Conservation (phyloP, 2,329 filamentous ascomycete genomes). For the Xylariaceae sp. region DNA sequence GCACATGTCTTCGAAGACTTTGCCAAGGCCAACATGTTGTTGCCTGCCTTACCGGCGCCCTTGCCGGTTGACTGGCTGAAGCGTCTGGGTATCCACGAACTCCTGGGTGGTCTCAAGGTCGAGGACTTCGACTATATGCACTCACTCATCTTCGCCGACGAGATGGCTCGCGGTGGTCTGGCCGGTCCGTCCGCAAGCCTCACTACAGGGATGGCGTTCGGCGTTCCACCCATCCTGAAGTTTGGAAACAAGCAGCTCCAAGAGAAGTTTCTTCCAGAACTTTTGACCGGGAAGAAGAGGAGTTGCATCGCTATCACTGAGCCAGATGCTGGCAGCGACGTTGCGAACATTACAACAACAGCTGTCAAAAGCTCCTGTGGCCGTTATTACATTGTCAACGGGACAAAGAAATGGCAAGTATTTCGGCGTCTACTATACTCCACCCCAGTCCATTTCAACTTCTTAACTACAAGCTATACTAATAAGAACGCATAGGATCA, state of each 20-base stretch:
- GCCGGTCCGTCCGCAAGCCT: conserved; percentile 69
- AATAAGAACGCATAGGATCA: conserved; percentile 56
- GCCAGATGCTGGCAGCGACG: conserved; percentile 75
- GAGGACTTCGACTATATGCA: conserved; percentile 79
- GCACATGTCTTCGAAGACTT: conserved; percentile 70
- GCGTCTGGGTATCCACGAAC: conserved; percentile 68
- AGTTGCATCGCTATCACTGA: conserved; percentile 82
- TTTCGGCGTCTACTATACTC: background rate
- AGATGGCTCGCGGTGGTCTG: conserved; percentile 72
- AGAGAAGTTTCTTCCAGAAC: conserved; percentile 70
- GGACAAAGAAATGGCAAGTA: conserved; percentile 74
- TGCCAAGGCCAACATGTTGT: conserved; percentile 69
- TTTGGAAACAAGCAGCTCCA: conserved; percentile 69
- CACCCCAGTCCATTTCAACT: background rate
- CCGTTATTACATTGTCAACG: conserved; percentile 73
- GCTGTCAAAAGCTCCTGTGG: conserved; percentile 68
- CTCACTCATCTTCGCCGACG: conserved; percentile 72
- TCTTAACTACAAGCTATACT: background rate
- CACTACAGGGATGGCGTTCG: conserved; percentile 75
- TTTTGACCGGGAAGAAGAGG: conserved; percentile 70
- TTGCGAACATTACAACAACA: conserved; percentile 74
- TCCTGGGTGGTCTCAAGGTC: conserved; percentile 69
- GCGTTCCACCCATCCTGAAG: conserved; percentile 73
- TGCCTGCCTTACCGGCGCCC: conserved; percentile 73
- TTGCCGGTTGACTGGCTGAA: conserved; percentile 73